Base-by-base conservation (phyloP, 495 filamentous ascomycete genomes). In the Geoglossum glabrum region DNA sequence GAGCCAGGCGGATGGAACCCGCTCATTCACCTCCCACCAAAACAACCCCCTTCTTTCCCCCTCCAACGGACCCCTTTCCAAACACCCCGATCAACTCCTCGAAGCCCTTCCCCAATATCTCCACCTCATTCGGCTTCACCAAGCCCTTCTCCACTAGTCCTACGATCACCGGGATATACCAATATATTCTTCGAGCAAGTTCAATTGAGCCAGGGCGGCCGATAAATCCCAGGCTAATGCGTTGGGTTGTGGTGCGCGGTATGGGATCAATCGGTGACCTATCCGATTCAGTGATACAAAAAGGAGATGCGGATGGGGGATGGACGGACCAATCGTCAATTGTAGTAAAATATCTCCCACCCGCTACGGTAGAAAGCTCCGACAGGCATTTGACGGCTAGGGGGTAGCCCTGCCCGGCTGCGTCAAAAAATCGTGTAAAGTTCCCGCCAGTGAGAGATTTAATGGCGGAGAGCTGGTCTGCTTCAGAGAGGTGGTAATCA, bases 401-500 rank as follows among this genome's bases (percentile, higher is more conserved):
- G n/a, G 67, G 63, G 15, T 64, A 58, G 33, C 64, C 63, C 40
- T 66, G 60, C 1, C 68, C 65, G 38, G 68, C 69, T 0, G 73
- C 60, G 57, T 76, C 74, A 43, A 70, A 68, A 36, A 73, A 61
- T 10, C 64, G 67, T 55, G 58, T 60, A 55, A 74, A 71, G 19
- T 67, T 67, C 25, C 69, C 68, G 15, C 60, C 61, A 10, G 73
- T 75, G 50, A 71, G 63, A 3, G 54, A 33, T 50, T 64, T 62
- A 43, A 74, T 66, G 21, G 69, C 65, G 6, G 61, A 54, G 13
- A 75, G 59, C 55, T 72, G 69, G 0, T 71, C 66, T 11, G 64
- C 61, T 19, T 69, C 56, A 1, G 63, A 45, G 3, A 63, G 57
- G 27, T 68, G 65, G 61, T 75, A 69, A 59, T 71, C 66, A 45